Evolutionary conservation across 164 flowering plant genomes (phyloP).

Genomic region (Cinnamomum micranthum): DNA sequence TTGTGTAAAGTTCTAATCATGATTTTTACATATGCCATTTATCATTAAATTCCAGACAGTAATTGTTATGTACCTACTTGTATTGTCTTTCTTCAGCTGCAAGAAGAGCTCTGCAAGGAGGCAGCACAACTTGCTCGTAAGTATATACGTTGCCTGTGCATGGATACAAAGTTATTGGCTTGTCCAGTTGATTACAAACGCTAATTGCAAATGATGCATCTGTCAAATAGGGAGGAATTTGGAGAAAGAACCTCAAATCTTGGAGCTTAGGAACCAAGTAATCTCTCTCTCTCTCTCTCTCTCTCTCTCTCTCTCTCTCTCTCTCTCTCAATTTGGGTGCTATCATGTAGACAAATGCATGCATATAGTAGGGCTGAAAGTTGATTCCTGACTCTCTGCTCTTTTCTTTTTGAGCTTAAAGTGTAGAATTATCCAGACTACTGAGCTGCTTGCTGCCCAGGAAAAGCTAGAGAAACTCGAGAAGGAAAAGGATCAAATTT

Average conservation of each 20-base stretch:
- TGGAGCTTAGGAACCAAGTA: constrained; percentile 26
- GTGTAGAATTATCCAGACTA: constrained; percentile 84
- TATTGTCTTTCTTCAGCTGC: constrained; percentile 38
- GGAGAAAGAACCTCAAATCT: constrained; percentile 74
- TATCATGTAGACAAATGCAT: too few species aligned
- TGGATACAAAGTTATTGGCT: not conserved
- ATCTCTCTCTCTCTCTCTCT: constrained; percentile 22
- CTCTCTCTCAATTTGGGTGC: not conserved
- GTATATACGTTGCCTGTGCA: constrained; percentile 15
- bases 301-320: constrained; percentile 16
- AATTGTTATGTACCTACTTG: not conserved
- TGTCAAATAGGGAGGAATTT: constrained; percentile 54
- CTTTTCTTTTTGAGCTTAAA: constrained; percentile 19
- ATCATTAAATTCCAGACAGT: not conserved
- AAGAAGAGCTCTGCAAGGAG: constrained; percentile 76
- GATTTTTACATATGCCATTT: too few species aligned
- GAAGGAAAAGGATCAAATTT: constrained; percentile 53
- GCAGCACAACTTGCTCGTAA: constrained; percentile 90
- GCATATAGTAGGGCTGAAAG: not conserved
- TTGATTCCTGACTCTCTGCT: not conserved
- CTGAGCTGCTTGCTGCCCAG: constrained; percentile 82
- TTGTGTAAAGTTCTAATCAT: not conserved
- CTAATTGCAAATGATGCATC: not conserved
- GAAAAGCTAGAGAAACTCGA: constrained; percentile 70
- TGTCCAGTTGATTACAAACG: not conserved